Conservation (phyloP, 805 yeast genomes). For the Saccharomycopsis javanensis region DNA sequence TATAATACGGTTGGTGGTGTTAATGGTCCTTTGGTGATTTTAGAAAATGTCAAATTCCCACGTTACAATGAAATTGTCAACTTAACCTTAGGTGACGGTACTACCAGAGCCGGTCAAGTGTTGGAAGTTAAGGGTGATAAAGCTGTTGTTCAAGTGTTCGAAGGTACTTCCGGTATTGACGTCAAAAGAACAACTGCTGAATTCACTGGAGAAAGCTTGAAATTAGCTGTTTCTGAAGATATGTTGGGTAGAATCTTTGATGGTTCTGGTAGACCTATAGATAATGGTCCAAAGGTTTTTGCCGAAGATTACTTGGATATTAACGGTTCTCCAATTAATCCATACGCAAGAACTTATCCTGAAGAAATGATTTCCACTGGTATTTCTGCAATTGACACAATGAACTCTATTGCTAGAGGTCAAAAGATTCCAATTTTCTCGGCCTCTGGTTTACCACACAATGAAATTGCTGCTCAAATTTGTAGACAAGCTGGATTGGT, state of each 20-base stretch:
- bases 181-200: conserved; percentile 96
- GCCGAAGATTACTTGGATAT: conserved; percentile 98
- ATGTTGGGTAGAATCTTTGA: conserved; percentile 96
- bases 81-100: conserved; percentile 92
- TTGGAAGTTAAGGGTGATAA: conserved; percentile 94
- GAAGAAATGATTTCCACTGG: conserved; percentile 99
- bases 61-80: conserved; percentile 95
- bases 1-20: conserved; percentile 98
- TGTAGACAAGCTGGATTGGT: conserved; percentile 99
- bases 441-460: conserved; percentile 98
- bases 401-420: conserved; percentile 99
- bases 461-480: conserved; percentile 98
- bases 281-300: conserved; percentile 94
- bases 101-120: conserved; percentile 93
- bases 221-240: conserved; percentile 93
- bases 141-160: conserved; percentile 97
- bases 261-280: conserved; percentile 98
- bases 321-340: conserved; percentile 98
- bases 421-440: conserved; percentile 99
- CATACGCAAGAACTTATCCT: conserved; percentile 96
- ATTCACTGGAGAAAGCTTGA: conserved; percentile 90
- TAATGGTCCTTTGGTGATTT: conserved; percentile 93
- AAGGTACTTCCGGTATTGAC: conserved; percentile 98
- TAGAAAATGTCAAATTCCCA: conserved; percentile 79
- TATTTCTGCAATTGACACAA: conserved; percentile 95